Percentiles rank a stretch among this genome's conserved stretches.
Conservation (phyloP, 495 filamentous ascomycete species). For the Platismatia glauca region DNA sequence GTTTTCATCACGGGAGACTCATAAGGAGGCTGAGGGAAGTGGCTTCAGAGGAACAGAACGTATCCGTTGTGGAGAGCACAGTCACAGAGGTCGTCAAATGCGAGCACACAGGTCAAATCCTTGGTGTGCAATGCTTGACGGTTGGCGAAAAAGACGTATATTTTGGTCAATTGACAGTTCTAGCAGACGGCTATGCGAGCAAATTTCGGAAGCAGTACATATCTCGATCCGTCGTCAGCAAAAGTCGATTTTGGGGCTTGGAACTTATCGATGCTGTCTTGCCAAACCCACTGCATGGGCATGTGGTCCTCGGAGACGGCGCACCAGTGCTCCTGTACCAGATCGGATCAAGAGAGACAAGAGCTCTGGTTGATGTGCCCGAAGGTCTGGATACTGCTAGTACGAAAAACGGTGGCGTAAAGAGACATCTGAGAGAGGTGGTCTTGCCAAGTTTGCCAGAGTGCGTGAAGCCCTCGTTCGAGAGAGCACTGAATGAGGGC, state of each 20-base stretch:
- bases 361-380: conserved; percentile 85
- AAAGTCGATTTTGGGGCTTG: conserved; percentile 81
- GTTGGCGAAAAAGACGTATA: conserved; percentile 60
- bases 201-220: conserved; percentile 83
- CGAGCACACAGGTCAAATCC: conserved; percentile 49
- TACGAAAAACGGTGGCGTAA: conserved; percentile 65
- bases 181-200: conserved; percentile 88
- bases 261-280: conserved; percentile 83
- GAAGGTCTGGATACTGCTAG: conserved; percentile 64
- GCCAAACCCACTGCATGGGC: conserved; percentile 64
- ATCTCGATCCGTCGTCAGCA: conserved; percentile 55
- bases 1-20: conserved; percentile 81
- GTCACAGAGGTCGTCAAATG: conserved; percentile 53
- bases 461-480: conserved; percentile 64
- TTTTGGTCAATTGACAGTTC: conserved; percentile 78
- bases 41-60: conserved; percentile 56
- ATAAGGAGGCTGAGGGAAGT: conserved; percentile 65
- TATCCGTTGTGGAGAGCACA: conserved; percentile 66
- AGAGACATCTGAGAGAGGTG: conserved; percentile 65
- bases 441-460: conserved; percentile 70
- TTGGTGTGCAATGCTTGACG: conserved; percentile 67
- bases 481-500: conserved; percentile 63
- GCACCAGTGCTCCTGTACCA: conserved; percentile 89
- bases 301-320: conserved; percentile 73
- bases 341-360: conserved; percentile 90